phyloP scores from a whole-genome alignment of 805 yeast species.

The Ogataea parapolymorpha region DNA sequence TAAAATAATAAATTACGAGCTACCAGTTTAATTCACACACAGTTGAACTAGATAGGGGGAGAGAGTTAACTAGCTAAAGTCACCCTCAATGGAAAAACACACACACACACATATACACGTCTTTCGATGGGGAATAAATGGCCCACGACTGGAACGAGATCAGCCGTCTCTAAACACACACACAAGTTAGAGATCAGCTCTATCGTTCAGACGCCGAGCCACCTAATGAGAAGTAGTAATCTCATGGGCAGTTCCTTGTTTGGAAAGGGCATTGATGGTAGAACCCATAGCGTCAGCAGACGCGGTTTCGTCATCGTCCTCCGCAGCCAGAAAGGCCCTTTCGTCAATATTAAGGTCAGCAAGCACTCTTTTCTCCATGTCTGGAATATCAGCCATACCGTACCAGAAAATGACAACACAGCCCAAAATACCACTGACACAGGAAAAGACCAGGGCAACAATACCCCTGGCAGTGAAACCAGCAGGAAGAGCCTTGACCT shows the following conservation, averaged over 20 bases:
- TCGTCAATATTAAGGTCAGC: conserved; percentile 51
- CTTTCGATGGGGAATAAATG: conserved; percentile 5
- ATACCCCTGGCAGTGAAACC: conserved; percentile 96
- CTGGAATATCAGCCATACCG: conserved; percentile 80
- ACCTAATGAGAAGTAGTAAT: neutral
- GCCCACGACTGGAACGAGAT: neutral
- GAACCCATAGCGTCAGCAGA: neutral
- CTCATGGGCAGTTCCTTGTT: neutral
- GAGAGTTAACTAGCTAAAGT: conserved; percentile 19
- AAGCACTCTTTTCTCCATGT: conserved; percentile 61
- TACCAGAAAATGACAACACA: conserved; percentile 70
- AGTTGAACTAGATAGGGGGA: conserved; percentile 11
- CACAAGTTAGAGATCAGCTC: neutral
- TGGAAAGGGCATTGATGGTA: neutral
- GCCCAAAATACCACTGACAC: conserved; percentile 83
- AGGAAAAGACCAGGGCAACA: conserved; percentile 89
- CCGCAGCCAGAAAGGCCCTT: conserved; percentile 34
- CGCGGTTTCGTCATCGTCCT: conserved; percentile 22
- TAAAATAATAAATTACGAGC: neutral
- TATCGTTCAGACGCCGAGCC: neutral
- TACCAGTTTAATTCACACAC: conserved; percentile 4
- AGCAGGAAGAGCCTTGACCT: conserved; percentile 61
- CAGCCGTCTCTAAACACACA: conserved; percentile 8
- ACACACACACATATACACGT: conserved; percentile 19
- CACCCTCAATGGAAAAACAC: conserved; percentile 13